Evolutionary conservation across 1,139 yeast genomes (phyloP), one percentile per base, ranked within the genome.

Genomic region (Geotrichum siamense): DNA sequence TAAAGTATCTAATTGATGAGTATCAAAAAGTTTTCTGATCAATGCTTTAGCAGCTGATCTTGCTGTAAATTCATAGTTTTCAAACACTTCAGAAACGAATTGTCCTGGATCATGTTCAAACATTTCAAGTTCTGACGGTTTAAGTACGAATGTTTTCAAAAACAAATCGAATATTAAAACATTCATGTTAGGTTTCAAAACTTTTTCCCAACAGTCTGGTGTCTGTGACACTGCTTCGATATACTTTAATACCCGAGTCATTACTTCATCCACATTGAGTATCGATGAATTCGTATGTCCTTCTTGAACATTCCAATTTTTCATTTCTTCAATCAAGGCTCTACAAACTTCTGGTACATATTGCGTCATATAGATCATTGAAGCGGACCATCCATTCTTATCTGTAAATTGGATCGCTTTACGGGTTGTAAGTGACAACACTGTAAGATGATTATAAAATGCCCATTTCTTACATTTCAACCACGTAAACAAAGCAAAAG

Each of bases 61-160:
- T 0, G 94, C 78, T 8, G 91, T 80, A 40, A 76, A 75, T 27
- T 83, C 78, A 55, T 76, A 78, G 49, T 79, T 67, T 59, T 86
- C 94, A 57, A 86, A 71, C 48, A 78, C 77, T 52, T 81, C 72
- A 60, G 84, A 86, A 51, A 91, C 82, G 59, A 86, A 91, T 61
- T 89, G 96, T 47, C 78, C 84, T 3, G 97, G 97, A 58, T 91
- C 96, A 50, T 75, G 77, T 50, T 87, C 94, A 64, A 84, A 87
- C 28, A 77, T 64, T 52, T 85, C 95, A 49, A 87, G 67, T 20
- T 76, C 77, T 9, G 73, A 75, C 48, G 82, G 82, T 13, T 75
- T 71, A 9, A 94, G 87, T 51, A 83, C 73, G 41, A 91, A 65
- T 39, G 85, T 64, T 3, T 96, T 96, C 64, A 75, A 87, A 10